A percentile compares a stretch with the other conserved stretches of the same genome.
Conservation (phyloP, 331 rosid species). For the Saraca asoca region DNA sequence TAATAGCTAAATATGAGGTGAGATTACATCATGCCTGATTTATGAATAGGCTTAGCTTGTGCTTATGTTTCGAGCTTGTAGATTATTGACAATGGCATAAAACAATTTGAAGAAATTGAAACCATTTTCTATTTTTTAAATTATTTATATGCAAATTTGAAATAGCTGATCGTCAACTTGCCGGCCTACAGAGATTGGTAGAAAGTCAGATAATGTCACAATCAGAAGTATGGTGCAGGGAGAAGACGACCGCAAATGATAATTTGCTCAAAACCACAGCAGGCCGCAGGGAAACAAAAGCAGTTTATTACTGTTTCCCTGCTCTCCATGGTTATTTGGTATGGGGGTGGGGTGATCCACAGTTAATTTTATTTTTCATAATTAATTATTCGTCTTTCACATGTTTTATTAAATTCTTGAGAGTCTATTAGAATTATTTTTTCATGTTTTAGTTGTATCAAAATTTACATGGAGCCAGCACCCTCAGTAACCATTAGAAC, state of each 20-base stretch:
- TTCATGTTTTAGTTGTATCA: too few relatives aligned
- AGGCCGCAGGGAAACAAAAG: conserved; percentile 8
- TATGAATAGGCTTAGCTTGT: conserved; percentile 17
- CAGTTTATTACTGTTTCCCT: too few relatives aligned
- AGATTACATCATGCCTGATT: conserved; percentile 35
- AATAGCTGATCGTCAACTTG: conserved; percentile 22
- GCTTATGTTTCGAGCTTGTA: conserved; percentile 34
- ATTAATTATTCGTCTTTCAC: too few relatives aligned
- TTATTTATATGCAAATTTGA: conserved; percentile 2
- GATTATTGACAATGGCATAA: conserved; percentile 47
- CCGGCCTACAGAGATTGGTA: conserved; percentile 41
- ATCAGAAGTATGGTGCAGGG: conserved; percentile 14
- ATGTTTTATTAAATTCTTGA: too few relatives aligned
- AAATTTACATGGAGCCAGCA: too few relatives aligned
- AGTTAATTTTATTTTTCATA: too few relatives aligned
- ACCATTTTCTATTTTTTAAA: conserved; percentile 3
- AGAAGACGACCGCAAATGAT: neutral
- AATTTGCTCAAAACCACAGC: conserved; percentile 11
- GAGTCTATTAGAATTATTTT: too few relatives aligned
- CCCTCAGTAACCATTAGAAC: neutral
- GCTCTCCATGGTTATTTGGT: too few relatives aligned
- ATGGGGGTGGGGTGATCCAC: too few relatives aligned
- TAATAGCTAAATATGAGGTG: conserved; percentile 20
- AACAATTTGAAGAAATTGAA: conserved; percentile 41
- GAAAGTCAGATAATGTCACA: conserved; percentile 42